Base-by-base conservation (phyloP, 495 filamentous ascomycete species). In the Aspergillus bridgeri region DNA sequence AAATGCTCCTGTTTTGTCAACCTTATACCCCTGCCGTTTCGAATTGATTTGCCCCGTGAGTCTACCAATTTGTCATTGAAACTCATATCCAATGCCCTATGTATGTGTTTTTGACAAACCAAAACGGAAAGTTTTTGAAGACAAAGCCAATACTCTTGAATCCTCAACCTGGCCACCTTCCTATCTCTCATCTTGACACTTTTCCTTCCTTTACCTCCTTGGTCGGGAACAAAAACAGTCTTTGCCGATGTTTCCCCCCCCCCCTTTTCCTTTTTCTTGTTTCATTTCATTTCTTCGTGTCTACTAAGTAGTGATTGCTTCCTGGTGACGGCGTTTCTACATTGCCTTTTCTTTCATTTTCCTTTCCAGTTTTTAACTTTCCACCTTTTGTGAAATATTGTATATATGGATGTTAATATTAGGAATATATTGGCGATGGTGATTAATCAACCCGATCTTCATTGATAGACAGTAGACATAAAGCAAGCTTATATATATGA, bases 11-110 rank as follows among this genome's bases (percentile, higher is more conserved):
- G 48, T 38, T 42, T 51, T 48, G 56, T 21, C 20, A 51, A 47
- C 18, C 27, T 54, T 65, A 65, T 62, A 65, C 59, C 62, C 60
- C 52, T 64, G 62, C 48, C 59, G 51, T 59, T 53, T 54, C 47
- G 50, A 51, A 54, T 56, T 19, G 11, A 45, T 48, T 56, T 21
- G 4, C 29, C 27, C 7, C n/a, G 27, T n/a, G 42, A 46, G 24
- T 42, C 17, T n/a, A 42, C 50, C 13, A 38, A 3, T 13, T 15
- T 38, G 33, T 38, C 33, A 38, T 38, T 38, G 33, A 15, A 38
- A 9, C 9, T 15, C 5, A 2, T 38, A 38, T 8, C 17, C 33
- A 38, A 4, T 38, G 33, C 33, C 9, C 17, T 38, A 1, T 38
- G 33, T 38, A 38, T 38, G 33, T 38, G 11, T 38, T 38, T 38